These are phyloP conservation scores for Talaromyces sp. DNA, from an alignment of 2,329 filamentous ascomycete genomes.

Conservation along the genomic window DNA sequence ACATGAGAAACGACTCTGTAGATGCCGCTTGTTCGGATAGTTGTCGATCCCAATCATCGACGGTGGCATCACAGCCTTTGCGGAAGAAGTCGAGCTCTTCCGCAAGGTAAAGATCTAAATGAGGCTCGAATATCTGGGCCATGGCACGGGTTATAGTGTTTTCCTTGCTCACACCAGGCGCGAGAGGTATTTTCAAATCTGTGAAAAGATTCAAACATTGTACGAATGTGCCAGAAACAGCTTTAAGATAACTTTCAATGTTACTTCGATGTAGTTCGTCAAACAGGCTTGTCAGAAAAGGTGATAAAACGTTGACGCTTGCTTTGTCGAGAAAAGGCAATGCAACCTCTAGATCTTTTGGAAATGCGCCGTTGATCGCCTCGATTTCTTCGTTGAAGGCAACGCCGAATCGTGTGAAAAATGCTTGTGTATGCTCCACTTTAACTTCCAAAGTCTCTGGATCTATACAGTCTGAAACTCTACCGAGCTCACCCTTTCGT, in stretches of 20 bases:
- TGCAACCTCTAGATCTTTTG: constrained; percentile 66
- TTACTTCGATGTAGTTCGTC: constrained; percentile 79
- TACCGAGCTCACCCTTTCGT: constrained; percentile 67
- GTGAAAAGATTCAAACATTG: constrained; percentile 76
- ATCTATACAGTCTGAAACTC: constrained; percentile 78
- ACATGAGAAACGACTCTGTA: constrained; percentile 93
- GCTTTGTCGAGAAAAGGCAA: constrained; percentile 77
- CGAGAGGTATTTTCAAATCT: constrained; percentile 63
- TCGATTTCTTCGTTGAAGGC: constrained; percentile 79
- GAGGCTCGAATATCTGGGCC: constrained; percentile 76
- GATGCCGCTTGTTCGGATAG: constrained; percentile 86
- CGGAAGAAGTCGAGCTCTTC: constrained; percentile 89
- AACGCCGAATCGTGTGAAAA: constrained; percentile 70
- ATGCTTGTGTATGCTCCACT: constrained; percentile 73
- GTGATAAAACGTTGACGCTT: constrained; percentile 74
- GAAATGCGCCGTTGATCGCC: constrained; percentile 79
- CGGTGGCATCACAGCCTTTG: constrained; percentile 69
- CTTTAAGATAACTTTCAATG: constrained; percentile 74
- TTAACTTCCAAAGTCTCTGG: constrained; percentile 65
- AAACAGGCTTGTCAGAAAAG: constrained; percentile 80
- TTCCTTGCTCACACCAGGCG: constrained; percentile 57
- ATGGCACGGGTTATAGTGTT: constrained; percentile 66
- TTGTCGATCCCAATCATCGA: constrained; percentile 85
- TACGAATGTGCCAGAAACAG: constrained; percentile 81
- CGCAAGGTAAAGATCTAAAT: constrained; percentile 87